A percentile compares a stretch with the other conserved stretches of the same genome.
phyloP scores from a whole-genome alignment of 129 eudicot species.

The Ambrosia trifida region DNA sequence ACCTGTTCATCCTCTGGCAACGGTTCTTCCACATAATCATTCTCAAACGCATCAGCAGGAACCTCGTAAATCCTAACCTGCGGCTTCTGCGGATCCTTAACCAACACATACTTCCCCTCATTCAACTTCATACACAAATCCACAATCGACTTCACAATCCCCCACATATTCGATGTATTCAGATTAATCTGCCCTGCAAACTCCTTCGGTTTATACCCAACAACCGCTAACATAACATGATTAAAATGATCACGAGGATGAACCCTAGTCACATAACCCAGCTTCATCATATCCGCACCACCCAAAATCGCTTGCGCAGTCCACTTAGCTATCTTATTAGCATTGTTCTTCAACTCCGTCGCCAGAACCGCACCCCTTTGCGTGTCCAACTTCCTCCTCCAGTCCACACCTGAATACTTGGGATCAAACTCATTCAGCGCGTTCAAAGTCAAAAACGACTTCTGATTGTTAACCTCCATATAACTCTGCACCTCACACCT shows the following conservation, averaged over 20 bases:
- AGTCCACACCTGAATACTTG: slow-evolving; percentile 81
- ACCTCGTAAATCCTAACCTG: slow-evolving; percentile 91
- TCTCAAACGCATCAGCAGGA: slow-evolving; percentile 88
- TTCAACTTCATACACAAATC: slow-evolving; percentile 85
- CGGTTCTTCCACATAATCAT: slow-evolving; percentile 82
- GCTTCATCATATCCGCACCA: slow-evolving; percentile 90
- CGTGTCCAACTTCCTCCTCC: slow-evolving; percentile 94
- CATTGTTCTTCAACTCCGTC: slow-evolving; percentile 89
- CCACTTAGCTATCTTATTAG: slow-evolving; percentile 88
- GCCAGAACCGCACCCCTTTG: slow-evolving; percentile 94
- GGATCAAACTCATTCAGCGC: slow-evolving; percentile 92
- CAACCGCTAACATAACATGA: slow-evolving; percentile 84
- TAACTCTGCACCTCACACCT: slow-evolving; percentile 82
- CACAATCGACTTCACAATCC: slow-evolving; percentile 80
- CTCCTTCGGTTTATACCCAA: slow-evolving; percentile 79
- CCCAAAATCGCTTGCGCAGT: slow-evolving; percentile 77
- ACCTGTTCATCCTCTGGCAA: slow-evolving; percentile 89
- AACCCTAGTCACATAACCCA: slow-evolving; percentile 86
- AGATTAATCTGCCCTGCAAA: slow-evolving; percentile 88
- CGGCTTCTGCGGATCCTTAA: slow-evolving; percentile 80
- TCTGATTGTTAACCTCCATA: slow-evolving; percentile 57
- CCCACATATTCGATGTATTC: slow-evolving; percentile 88
- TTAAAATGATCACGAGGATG: slow-evolving; percentile 95
- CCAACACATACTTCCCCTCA: slow-evolving; percentile 89
- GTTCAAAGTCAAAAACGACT: slow-evolving; percentile 65